Evolutionary conservation across 768 basidiomycete genomes (phyloP), one percentile per base, ranked within the genome.

Genomic region (Gyrodon lividus): DNA sequence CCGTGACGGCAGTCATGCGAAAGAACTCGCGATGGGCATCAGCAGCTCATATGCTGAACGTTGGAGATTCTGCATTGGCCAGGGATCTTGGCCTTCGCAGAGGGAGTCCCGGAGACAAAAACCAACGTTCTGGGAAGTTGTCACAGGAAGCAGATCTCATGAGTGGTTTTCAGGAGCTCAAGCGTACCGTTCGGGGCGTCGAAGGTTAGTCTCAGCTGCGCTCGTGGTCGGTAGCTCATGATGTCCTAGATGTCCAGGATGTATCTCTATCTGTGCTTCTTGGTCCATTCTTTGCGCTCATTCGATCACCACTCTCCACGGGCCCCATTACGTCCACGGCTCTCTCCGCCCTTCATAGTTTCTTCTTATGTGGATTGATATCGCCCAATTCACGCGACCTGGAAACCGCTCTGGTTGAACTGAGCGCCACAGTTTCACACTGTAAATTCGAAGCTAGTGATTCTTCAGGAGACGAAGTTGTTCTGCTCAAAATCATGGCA

Each of bases 381-480:
- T 77, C 75, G 9, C 71, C 80, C 13, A 65, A 72, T 34, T 80
- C 87, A 38, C 55, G 76, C 44, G 72, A 76, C 33, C 70, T 95
- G 54, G 79, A 86, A 56, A 65, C 73, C 47, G 87, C 88, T 5
- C 78, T 98, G 46, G 76, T 84, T 16, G 90, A 92, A 55, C 78
- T 97, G 52, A 95, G 94, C 67, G 87, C 81, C 53, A 86, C 96
- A 0, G 82, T 95, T 12, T 92, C 96, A 5, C 92, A 92, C 63
- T 98, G 96, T 78, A 94, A 96, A 72, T 99, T 99, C 64, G 96
- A 98, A 71, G 91, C 92, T 4, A 96, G 91, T 62, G 94, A 98
- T 65, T 92, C 92, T 2, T 92, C 94, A n/a, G 90, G 92, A 5
- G 97, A 99, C 70, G 97, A 99, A 68, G 89, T 97, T 7, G 95